Base-by-base conservation (phyloP, 352 stramenopile genomes). In the Pythium plurisporium region DNA sequence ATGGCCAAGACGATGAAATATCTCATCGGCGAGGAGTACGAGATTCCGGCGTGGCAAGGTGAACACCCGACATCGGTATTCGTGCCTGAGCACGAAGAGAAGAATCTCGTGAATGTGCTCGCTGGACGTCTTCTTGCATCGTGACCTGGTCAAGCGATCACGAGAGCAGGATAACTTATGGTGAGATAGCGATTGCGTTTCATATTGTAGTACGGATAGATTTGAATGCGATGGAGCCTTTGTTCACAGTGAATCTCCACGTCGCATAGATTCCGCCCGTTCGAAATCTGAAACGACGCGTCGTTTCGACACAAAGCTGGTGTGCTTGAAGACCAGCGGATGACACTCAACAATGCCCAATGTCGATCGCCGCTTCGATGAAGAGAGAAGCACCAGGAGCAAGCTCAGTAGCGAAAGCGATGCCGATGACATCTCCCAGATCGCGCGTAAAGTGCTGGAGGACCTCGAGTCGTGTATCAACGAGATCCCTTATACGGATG, bases 1-100 rank as follows among this genome's bases (percentile, higher is more conserved):
- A 89, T 93, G 78, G 67, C 72, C 40, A 86, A 81, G 59, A 78
- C 65, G 20, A 87, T 93, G 79, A 74, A 87, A 63, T 86, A 69
- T 42, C 60, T 93, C 9, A 62, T 77, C 19, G 79, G 81, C 4
- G 70, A 79, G 20, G 45, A 53, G 0, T 93, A 91, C 43, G 66
- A 74, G 26, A 76, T 93, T 30, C 82, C 80, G 0, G 44, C 45
- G 50, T 93, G 82, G 82, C 55, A 53, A 9, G 82, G 82, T 5
- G 44, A 79, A 31, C 82, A 93, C 54, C 52, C 79, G 14, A 73
- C 67, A 7, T 72, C 63, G 5, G 67, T 87, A 23, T 91, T 91
- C 73, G 65, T 79, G 17, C 81, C 78, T 5, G 82, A 91, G 55
- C 72, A 89, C 44, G 80, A 89, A 65, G 81, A 84, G 23, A 72